Evolutionary conservation across 139 green algal species (phyloP), one percentile per base, ranked within the genome.

Genomic region (Chara braunii): DNA sequence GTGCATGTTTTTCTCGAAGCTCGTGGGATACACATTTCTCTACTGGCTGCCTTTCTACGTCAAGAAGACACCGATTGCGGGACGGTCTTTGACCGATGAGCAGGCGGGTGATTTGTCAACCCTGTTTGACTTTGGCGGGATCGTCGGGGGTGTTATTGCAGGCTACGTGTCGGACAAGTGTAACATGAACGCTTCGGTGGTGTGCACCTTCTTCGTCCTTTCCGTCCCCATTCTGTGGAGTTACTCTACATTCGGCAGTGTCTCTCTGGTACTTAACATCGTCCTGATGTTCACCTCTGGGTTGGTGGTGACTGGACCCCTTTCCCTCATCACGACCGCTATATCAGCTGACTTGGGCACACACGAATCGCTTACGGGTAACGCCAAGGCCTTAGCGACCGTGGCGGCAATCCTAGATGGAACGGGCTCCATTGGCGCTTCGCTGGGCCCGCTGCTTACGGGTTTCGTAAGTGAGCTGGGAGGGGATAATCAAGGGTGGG

Each of bases 21-120:
- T 96, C 18, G 90, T 95, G 24, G 90, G 89, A n/a, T 96, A 96
- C 83, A 95, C 87, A n/a, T 95, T 96, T 77, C 81, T 96, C 4
- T 96, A 95, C 81, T 96, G 90, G 90, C 82, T 96, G 29, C 90
- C 90, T 2, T 96, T 87, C 75, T 96, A 95, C 85, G 90, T 96
- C 75, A 84, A 84, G 44, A 71, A 74, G 4, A 94, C 83, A 18
- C 64, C 68, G 8, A 75, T 82, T 3, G 70, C 42, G 11, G 70
- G 70, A 1, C 12, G 67, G 12, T 66, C 50, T 30, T 51, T 83
- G 2, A 58, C 12, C 22, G 43, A 37, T 2, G 53, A 42, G 18
- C 66, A 85, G 33, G 85, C 89, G 1, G 89, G 86, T 9, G 81
- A 91, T 69, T 68, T 95, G 40, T 90, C 81, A 18, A 85, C 89